Conservation (phyloP, 352 stramenopile species). For the Phytophthora sojae region DNA sequence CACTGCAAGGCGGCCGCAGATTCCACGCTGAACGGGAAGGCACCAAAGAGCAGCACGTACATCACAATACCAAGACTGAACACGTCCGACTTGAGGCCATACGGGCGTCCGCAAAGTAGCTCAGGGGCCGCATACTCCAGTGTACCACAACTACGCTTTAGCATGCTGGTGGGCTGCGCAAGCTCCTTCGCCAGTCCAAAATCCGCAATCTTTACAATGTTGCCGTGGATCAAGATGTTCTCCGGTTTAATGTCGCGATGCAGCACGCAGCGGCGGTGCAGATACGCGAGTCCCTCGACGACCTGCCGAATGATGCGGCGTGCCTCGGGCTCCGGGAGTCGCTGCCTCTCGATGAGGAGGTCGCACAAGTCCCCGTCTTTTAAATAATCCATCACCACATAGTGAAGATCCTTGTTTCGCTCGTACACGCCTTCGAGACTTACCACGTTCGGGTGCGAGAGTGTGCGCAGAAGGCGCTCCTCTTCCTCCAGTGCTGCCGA, state of each 20-base stretch:
- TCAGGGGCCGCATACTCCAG: constrained; percentile 83
- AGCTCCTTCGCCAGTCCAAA: constrained; percentile 84
- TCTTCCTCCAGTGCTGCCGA: constrained; percentile 73
- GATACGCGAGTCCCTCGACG: constrained; percentile 61
- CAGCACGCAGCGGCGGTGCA: constrained; percentile 71
- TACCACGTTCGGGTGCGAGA: constrained; percentile 78
- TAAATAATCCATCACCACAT: constrained; percentile 87
- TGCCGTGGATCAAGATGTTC: constrained; percentile 82
- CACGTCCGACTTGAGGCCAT: constrained; percentile 81
- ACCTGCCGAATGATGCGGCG: constrained; percentile 73
- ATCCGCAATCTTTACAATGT: constrained; percentile 78
- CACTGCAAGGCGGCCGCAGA: constrained; percentile 70
- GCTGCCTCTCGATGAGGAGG: constrained; percentile 69
- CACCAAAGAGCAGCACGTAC: constrained; percentile 82
- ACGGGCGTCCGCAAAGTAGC: constrained; percentile 67
- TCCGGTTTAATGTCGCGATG: constrained; percentile 86
- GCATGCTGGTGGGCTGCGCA: constrained; percentile 47
- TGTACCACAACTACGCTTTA: constrained; percentile 76
- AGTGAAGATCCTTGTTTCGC: constrained; percentile 72
- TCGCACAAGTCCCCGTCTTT: constrained; percentile 82
- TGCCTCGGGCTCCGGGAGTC: constrained; percentile 60
- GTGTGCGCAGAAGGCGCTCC: constrained; percentile 63
- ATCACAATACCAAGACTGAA: constrained; percentile 84
- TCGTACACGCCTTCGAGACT: constrained; percentile 73
- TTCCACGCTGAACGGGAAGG: constrained; percentile 83